Percentiles rank a stretch among this genome's conserved stretches.
phyloP scores from a whole-genome alignment of 2,329 filamentous ascomycete species.

The Trichoderma asperellum region DNA sequence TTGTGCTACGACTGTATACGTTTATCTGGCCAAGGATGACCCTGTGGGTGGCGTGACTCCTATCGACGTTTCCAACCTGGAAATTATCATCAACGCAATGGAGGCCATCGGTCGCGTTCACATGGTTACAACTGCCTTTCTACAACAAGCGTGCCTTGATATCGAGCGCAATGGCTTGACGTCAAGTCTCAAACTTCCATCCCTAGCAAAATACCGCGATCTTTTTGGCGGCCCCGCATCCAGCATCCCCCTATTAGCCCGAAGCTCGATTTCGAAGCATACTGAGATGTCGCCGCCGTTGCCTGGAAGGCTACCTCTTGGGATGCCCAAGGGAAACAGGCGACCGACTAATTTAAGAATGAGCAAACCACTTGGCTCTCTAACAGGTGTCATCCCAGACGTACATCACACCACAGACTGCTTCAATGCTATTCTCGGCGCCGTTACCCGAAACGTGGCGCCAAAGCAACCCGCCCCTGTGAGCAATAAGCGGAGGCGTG shows the following conservation, averaged over 20 bases:
- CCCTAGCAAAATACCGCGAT: slow-evolving; percentile 41
- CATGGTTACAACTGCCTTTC: slow-evolving; percentile 77
- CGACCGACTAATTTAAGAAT: slow-evolving; percentile 21
- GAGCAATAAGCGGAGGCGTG: slow-evolving; percentile 42
- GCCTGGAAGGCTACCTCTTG: slow-evolving; percentile 50
- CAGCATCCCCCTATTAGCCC: slow-evolving; percentile 54
- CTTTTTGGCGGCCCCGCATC: slow-evolving; percentile 39
- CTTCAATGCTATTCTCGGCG: slow-evolving; percentile 42
- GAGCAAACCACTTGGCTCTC: slow-evolving; percentile 22
- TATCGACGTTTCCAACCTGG: slow-evolving; percentile 56
- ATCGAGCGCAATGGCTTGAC: slow-evolving; percentile 60
- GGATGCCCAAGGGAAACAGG: slow-evolving; percentile 31
- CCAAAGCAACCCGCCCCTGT: slow-evolving; percentile 28
- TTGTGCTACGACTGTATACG: slow-evolving; percentile 80
- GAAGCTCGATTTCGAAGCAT: slow-evolving; percentile 49
- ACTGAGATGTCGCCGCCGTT: slow-evolving; percentile 47
- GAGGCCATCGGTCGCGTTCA: slow-evolving; percentile 74
- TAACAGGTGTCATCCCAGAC: slow-evolving; percentile 16
- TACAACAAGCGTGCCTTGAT: slow-evolving; percentile 85
- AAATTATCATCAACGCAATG: slow-evolving; percentile 80
- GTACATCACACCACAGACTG: slow-evolving; percentile 32
- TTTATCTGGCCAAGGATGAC: slow-evolving; percentile 73
- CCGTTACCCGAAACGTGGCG: slow-evolving; percentile 40
- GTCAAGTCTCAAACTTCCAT: slow-evolving; percentile 43
- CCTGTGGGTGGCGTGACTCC: slow-evolving; percentile 62